Percentiles rank a stretch among this genome's conserved stretches.
phyloP scores from a whole-genome alignment of 2,329 filamentous ascomycete species.

The Lasiodiplodia hormozganensis region DNA sequence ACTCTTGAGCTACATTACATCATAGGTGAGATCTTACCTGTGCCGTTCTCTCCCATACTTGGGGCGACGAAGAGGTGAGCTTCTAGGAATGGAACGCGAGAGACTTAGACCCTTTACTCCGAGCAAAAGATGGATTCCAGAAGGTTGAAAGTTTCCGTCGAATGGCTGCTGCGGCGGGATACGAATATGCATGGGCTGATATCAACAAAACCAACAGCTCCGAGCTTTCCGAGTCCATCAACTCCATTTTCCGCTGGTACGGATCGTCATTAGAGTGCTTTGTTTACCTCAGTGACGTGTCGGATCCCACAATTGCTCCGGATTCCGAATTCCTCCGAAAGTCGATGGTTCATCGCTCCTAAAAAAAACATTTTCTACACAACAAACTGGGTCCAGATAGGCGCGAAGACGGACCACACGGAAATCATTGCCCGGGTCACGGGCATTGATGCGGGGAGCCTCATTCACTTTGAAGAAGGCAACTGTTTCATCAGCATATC shows the following conservation, averaged over 20 bases:
- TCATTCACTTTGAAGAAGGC: not conserved
- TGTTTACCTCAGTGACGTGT: constrained; percentile 32
- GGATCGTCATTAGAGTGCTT: constrained; percentile 27
- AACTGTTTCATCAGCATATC: not conserved
- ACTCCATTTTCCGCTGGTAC: constrained; percentile 36
- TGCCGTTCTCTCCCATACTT: constrained; percentile 29
- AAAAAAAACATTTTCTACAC: constrained; percentile 20
- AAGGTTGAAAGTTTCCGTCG: constrained; percentile 20
- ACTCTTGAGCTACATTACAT: not conserved
- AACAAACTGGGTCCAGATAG: constrained; percentile 10
- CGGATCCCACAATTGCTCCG: not conserved
- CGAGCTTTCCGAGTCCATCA: constrained; percentile 33
- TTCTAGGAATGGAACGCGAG: constrained; percentile 6
- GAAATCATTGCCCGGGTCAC: constrained; percentile 1
- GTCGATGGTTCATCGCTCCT: constrained; percentile 26
- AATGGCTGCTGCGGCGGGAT: constrained; percentile 31
- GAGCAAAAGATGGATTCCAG: constrained; percentile 9
- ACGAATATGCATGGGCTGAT: constrained; percentile 36
- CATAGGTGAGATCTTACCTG: not conserved
- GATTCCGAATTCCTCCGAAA: not conserved
- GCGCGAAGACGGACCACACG: not conserved
- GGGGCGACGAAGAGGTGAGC: constrained; percentile 19
- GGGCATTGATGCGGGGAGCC: not conserved
- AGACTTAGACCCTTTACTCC: not conserved
- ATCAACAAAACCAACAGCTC: constrained; percentile 33